A percentile compares a stretch with the other conserved stretches of the same genome.
These are phyloP conservation scores for Kluyveromyces marxianus DNA, from an alignment of 1,139 yeast species.

Conservation along the genomic window DNA sequence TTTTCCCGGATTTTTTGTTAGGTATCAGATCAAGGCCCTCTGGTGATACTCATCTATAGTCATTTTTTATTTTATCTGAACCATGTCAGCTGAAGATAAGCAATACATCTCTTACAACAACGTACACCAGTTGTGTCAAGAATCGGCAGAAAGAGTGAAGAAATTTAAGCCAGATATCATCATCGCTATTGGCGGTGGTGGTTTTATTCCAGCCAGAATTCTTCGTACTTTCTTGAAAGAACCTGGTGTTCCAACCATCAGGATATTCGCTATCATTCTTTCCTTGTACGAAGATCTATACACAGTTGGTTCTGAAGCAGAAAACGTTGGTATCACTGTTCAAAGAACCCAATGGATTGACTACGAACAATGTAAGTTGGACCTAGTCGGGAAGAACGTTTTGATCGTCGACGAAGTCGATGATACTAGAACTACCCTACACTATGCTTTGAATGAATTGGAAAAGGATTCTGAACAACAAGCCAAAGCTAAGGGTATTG, in stretches of 20 bases:
- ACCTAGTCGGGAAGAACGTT: constrained; percentile 51
- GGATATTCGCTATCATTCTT: constrained; percentile 58
- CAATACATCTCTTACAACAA: constrained; percentile 55
- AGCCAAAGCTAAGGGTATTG: constrained; percentile 40
- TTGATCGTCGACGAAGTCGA: constrained; percentile 65
- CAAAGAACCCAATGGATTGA: constrained; percentile 63
- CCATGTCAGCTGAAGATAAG: constrained; percentile 3
- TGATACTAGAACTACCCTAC: constrained; percentile 59
- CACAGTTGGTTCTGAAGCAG: constrained; percentile 36
- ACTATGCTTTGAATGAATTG: constrained; percentile 52
- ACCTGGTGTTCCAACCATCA: constrained; percentile 49
- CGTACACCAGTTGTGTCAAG: constrained; percentile 54
- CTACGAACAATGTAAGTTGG: constrained; percentile 45
- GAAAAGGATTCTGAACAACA: constrained; percentile 48
- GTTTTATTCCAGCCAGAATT: constrained; percentile 60
- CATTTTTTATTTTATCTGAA: too few species aligned
- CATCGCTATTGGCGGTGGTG: constrained; percentile 65
- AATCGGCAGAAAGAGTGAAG: constrained; percentile 42
- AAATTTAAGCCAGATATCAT: constrained; percentile 48
- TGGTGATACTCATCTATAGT: too few species aligned
- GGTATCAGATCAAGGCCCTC: too few species aligned
- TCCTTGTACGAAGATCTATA: constrained; percentile 54
- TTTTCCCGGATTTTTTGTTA: too few species aligned
- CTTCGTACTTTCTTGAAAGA: constrained; percentile 52
- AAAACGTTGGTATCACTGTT: constrained; percentile 51